phyloP scores from a whole-genome alignment of 2,329 filamentous ascomycete genomes.

The Bipolaris zeicola region DNA sequence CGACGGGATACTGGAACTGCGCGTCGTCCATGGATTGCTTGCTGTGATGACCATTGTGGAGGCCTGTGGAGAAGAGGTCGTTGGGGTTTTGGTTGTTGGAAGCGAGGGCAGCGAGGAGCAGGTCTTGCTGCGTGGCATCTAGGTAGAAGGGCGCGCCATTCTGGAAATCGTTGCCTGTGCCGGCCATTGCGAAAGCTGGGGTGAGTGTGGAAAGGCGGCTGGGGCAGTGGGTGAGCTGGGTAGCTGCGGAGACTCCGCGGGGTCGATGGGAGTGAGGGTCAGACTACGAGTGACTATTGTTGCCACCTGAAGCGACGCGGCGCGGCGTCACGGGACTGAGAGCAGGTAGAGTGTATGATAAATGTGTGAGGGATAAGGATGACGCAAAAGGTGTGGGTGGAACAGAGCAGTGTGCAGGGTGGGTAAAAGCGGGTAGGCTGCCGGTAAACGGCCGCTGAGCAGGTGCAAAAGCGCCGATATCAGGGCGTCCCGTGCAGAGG shows the following conservation, averaged over 20 bases:
- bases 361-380: constrained; percentile 9
- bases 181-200: constrained; percentile 39
- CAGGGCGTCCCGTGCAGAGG: neutral
- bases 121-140: constrained; percentile 54
- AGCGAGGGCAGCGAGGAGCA: constrained; percentile 55
- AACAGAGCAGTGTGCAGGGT: constrained; percentile 12
- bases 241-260: constrained; percentile 4
- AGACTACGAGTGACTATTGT: constrained; percentile 11
- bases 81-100: constrained; percentile 51
- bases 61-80: constrained; percentile 33
- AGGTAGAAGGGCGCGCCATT: constrained; percentile 52
- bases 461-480: constrained; percentile 2
- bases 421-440: constrained; percentile 17
- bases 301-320: constrained; percentile 11
- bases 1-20: constrained; percentile 42
- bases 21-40: constrained; percentile 28
- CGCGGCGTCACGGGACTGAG: neutral
- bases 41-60: constrained; percentile 18
- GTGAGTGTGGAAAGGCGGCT: neutral
- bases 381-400: constrained; percentile 18
- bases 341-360: constrained; percentile 3
- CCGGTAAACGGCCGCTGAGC: neutral
- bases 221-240: constrained; percentile 3
- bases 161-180: constrained; percentile 47
- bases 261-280: constrained; percentile 7